Conservation (phyloP, 768 basidiomycete species). For the Mycena sanguinolenta region DNA sequence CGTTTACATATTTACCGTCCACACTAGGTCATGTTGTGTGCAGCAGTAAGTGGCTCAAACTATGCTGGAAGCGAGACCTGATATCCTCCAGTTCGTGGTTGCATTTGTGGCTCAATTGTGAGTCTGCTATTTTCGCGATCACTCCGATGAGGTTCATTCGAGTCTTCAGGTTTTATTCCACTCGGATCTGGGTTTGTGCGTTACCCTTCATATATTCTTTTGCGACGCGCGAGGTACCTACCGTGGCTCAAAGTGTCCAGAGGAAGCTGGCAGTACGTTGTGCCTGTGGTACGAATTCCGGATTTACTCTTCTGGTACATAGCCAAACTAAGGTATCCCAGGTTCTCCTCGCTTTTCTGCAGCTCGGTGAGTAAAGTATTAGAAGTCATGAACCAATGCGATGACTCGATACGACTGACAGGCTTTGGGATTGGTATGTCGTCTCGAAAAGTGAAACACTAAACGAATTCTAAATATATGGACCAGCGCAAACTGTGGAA, state of each 20-base stretch:
- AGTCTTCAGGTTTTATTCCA: not conserved
- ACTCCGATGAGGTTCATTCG: too few species aligned
- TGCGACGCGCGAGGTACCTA: not conserved
- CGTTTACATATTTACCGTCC: not conserved
- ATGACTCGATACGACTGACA: not conserved
- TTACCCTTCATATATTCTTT: not conserved
- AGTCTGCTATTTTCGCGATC: not conserved
- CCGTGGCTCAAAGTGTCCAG: not conserved
- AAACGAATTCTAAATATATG: not conserved
- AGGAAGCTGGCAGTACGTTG: not conserved
- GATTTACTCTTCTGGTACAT: not conserved
- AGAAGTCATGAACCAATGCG: not conserved
- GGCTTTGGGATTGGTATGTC: not conserved
- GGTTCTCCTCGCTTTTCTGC: not conserved
- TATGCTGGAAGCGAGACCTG: not conserved
- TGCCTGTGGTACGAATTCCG: not conserved
- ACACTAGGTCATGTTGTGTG: not conserved
- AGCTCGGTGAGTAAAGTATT: not conserved
- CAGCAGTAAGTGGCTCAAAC: not conserved
- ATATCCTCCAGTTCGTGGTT: not conserved
- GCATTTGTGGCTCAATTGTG: slow-evolving; percentile 1
- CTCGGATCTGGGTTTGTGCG: not conserved
- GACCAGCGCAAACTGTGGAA: not conserved
- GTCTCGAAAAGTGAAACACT: not conserved
- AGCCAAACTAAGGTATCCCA: not conserved